phyloP scores from a whole-genome alignment of 176 grass and related monocot species.

The Cymbopogon citratus region DNA sequence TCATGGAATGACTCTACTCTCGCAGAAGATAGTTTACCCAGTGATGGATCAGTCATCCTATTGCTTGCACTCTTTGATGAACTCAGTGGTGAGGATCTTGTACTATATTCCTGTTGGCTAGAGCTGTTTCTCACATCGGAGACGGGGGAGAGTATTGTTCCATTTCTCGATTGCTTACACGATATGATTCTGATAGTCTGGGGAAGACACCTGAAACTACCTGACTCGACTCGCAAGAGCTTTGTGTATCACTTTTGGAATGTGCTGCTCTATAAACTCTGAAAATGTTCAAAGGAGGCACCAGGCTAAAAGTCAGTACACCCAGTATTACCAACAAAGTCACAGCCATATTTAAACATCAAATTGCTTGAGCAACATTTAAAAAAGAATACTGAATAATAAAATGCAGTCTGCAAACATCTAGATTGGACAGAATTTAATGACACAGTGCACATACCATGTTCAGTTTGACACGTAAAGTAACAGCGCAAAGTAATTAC shows the following conservation, averaged over 20 bases:
- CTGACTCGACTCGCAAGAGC: slow-evolving; percentile 33
- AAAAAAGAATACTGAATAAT: not conserved
- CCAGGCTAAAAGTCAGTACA: slow-evolving; percentile 9
- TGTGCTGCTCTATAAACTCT: slow-evolving; percentile 39
- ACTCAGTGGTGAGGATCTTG: slow-evolving; percentile 54
- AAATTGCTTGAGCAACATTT: not conserved
- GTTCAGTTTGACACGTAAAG: not conserved
- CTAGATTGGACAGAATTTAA: not conserved
- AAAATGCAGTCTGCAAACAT: slow-evolving; percentile 12
- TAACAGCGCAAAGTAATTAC: not conserved
- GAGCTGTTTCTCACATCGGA: slow-evolving; percentile 45
- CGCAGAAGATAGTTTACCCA: slow-evolving; percentile 58
- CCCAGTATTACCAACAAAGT: not conserved
- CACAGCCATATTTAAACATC: not conserved
- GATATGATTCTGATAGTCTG: slow-evolving; percentile 74
- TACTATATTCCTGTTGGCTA: slow-evolving; percentile 42
- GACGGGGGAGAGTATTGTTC: slow-evolving; percentile 51
- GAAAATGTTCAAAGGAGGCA: slow-evolving; percentile 26
- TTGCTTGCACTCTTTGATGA: slow-evolving; percentile 72
- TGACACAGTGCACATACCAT: not conserved
- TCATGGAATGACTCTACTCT: no score
- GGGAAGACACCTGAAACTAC: slow-evolving; percentile 64
- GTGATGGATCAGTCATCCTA: slow-evolving; percentile 58
- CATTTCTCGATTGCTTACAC: slow-evolving; percentile 55
- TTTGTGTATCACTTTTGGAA: slow-evolving; percentile 45